phyloP scores from a whole-genome alignment of 1,284 basidiomycete species.

The Thecaphora thlaspeos region DNA sequence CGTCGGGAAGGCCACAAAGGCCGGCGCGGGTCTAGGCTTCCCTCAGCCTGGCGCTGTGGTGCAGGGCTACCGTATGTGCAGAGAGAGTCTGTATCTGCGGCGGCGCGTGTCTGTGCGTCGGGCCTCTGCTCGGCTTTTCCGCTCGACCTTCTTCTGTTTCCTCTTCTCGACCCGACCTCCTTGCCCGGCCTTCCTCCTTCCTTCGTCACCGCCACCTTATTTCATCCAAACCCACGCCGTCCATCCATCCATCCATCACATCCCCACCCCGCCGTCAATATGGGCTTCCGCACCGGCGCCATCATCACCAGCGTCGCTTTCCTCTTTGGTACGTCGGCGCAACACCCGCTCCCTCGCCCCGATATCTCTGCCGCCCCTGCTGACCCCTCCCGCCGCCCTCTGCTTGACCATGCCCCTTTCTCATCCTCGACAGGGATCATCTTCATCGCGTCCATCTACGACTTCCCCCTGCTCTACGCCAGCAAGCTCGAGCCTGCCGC shows the following conservation, averaged over 20 bases:
- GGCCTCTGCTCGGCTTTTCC: too few relatives aligned
- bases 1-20: too few relatives aligned
- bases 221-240: background rate
- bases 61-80: too few relatives aligned
- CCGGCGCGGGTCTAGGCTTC: too few relatives aligned
- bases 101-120: too few relatives aligned
- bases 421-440: constrained; percentile 32
- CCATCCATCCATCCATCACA: background rate
- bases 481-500: constrained; percentile 8
- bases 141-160: too few relatives aligned
- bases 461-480: constrained; percentile 53
- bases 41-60: too few relatives aligned
- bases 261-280: constrained; percentile 15
- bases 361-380: background rate
- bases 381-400: background rate
- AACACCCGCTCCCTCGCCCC: too few relatives aligned
- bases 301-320: constrained; percentile 51
- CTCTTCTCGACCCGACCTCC: too few relatives aligned
- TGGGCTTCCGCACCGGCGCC: constrained; percentile 57
- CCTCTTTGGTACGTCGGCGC: constrained; percentile 47
- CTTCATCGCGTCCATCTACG: constrained; percentile 52
- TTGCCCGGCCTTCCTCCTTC: too few relatives aligned
- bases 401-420: constrained; percentile 2
- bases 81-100: too few relatives aligned
- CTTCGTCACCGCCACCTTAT: background rate